Conservation (phyloP, 2,329 filamentous ascomycete genomes). For the Rachicladosporium sp. region DNA sequence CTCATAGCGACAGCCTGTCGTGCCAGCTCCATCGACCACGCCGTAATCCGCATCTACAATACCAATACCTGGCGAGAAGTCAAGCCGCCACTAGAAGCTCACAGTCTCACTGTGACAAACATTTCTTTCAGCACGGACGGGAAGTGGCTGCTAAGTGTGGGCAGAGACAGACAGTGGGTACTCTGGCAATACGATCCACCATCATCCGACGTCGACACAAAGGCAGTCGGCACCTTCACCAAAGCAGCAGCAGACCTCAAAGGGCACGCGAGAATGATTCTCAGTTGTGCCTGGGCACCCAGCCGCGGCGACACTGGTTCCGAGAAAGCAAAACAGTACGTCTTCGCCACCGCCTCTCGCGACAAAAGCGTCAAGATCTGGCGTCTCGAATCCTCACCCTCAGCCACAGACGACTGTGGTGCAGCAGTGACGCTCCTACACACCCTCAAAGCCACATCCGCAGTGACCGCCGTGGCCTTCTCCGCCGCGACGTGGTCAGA, state of each 20-base stretch:
- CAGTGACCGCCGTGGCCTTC: no score
- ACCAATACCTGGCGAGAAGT: conserved; percentile 80
- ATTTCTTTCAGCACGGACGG: conserved; percentile 71
- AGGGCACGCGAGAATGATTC: conserved; percentile 83
- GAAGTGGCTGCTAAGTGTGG: conserved; percentile 68
- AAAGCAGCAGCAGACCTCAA: conserved; percentile 51
- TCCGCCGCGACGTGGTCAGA: no score
- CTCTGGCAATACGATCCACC: conserved; percentile 46
- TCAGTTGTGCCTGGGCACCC: conserved; percentile 76
- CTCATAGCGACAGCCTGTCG: conserved; percentile 86
- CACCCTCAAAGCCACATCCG: no score
- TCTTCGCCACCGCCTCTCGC: conserved; percentile 79
- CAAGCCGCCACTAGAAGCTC: conserved; percentile 67
- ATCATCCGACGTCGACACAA: conserved; percentile 1
- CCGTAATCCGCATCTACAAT: conserved; percentile 84
- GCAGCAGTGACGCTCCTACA: neutral
- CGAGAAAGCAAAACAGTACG: conserved; percentile 11
- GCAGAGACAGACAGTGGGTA: conserved; percentile 82
- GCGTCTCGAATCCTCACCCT: conserved; percentile 15
- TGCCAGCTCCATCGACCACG: conserved; percentile 84
- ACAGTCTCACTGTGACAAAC: conserved; percentile 74
- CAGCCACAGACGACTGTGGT: neutral
- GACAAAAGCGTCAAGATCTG: conserved; percentile 68
- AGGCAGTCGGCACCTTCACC: conserved; percentile 16
- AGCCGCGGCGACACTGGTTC: conserved; percentile 6